Percentiles rank a stretch among this genome's conserved stretches.
Evolutionary conservation across 768 basidiomycete genomes (phyloP).

Genomic region (Cubamyces sp.): DNA sequence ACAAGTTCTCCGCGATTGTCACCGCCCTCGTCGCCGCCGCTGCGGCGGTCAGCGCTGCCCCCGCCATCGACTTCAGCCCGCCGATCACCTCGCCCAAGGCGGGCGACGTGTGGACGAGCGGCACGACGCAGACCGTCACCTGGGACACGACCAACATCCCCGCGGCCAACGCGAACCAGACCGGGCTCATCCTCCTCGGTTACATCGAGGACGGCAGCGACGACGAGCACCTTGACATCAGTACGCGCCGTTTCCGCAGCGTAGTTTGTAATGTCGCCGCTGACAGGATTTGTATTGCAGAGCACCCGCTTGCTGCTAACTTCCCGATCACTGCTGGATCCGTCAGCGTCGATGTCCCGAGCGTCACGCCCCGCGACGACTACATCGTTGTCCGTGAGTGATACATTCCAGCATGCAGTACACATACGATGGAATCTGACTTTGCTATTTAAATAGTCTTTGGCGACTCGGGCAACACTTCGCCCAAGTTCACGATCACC

Average conservation of each 20-base stretch:
- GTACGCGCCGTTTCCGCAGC: constrained; percentile 38
- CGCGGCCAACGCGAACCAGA: constrained; percentile 35
- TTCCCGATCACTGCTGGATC: constrained; percentile 46
- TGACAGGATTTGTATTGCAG: constrained; percentile 31
- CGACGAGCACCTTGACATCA: constrained; percentile 45
- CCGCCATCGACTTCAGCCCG: constrained; percentile 42
- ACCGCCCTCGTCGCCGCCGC: constrained; percentile 36
- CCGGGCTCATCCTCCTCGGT: constrained; percentile 52
- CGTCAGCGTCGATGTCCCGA: constrained; percentile 44
- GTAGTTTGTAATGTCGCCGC: no score
- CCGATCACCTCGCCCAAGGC: constrained; percentile 44
- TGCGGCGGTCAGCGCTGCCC: constrained; percentile 34
- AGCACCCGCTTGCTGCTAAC: constrained; percentile 45
- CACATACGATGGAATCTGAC: not conserved
- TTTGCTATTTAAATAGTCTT: constrained; percentile 39
- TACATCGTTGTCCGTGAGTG: constrained; percentile 52
- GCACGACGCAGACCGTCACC: constrained; percentile 42
- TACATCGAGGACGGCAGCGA: constrained; percentile 34
- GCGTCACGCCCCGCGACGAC: constrained; percentile 40
- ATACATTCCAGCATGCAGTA: not conserved
- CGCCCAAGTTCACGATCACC: constrained; percentile 34
- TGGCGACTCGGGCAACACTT: constrained; percentile 50
- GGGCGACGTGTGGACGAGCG: constrained; percentile 42
- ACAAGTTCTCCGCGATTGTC: constrained; percentile 19
- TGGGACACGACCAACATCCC: constrained; percentile 52